Evolutionary conservation across 2,329 filamentous ascomycete genomes (phyloP).

Genomic region (Exophiala sp.): DNA sequence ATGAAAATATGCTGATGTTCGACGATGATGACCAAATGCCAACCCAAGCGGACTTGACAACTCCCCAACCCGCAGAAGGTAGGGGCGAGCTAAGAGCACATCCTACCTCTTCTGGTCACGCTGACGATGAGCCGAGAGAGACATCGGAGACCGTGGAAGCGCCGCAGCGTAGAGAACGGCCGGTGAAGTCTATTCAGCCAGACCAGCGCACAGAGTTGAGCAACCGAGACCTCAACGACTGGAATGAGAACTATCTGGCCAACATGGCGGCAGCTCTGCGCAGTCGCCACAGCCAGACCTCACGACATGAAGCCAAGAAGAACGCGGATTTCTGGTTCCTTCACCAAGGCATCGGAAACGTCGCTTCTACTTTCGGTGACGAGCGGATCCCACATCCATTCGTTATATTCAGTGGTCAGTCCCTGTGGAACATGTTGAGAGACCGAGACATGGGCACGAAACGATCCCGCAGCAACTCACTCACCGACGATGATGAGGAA

Average conservation of each 20-base stretch:
- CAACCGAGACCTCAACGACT: slow-evolving; percentile 52
- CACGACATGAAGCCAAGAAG: slow-evolving; percentile 49
- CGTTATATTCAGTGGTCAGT: slow-evolving; percentile 53
- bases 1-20: slow-evolving; percentile 21
- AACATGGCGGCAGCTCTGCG: slow-evolving; percentile 53
- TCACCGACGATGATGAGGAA: slow-evolving; percentile 28
- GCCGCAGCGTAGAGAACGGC: slow-evolving; percentile 34
- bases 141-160: slow-evolving; percentile 19
- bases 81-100: slow-evolving; percentile 18
- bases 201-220: slow-evolving; percentile 50
- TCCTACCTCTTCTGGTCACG: slow-evolving; percentile 11
- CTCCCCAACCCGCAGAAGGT: slow-evolving; percentile 9
- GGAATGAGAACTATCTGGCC: slow-evolving; percentile 53
- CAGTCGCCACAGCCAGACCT: slow-evolving; percentile 42
- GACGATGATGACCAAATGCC: slow-evolving; percentile 33
- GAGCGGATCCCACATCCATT: slow-evolving; percentile 46
- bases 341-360: slow-evolving; percentile 51
- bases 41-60: slow-evolving; percentile 29
- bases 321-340: slow-evolving; percentile 59
- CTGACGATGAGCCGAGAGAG: background rate
- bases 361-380: slow-evolving; percentile 45
- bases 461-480: slow-evolving; percentile 32
- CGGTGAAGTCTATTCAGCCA: slow-evolving; percentile 39
- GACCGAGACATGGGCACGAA: slow-evolving; percentile 30
- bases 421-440: slow-evolving; percentile 47